A percentile compares a stretch with the other conserved stretches of the same genome.
phyloP scores from a whole-genome alignment of 768 basidiomycete genomes.

The Flagelloscypha sp. region DNA sequence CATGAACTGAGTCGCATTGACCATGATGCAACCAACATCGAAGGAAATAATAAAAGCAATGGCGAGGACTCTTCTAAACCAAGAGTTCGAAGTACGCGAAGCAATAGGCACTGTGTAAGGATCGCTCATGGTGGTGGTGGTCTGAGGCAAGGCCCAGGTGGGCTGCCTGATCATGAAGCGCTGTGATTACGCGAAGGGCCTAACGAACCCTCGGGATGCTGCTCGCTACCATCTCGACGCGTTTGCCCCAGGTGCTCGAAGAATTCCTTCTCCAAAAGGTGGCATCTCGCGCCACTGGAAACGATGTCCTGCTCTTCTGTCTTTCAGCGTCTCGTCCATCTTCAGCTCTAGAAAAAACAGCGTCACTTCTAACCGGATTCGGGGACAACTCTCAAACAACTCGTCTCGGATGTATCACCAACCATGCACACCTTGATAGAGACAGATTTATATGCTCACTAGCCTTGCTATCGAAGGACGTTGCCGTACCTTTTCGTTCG shows the following conservation, averaged over 20 bases:
- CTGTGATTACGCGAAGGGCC: conserved; percentile 4
- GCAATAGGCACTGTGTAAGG: conserved; percentile 43
- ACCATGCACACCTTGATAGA: not conserved
- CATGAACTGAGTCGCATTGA: conserved; percentile 67
- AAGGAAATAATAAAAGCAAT: conserved; percentile 51
- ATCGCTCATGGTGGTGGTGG: conserved; percentile 10
- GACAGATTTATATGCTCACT: conserved; percentile 36
- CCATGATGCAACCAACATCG: conserved; percentile 54
- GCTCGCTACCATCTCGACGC: too few relatives aligned
- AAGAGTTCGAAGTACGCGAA: conserved; percentile 44
- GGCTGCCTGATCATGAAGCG: conserved; percentile 1
- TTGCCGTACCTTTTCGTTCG: conserved; percentile 50
- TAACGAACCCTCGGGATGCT: too few relatives aligned
- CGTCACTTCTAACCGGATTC: not conserved
- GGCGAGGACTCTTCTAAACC: conserved; percentile 41
- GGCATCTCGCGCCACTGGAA: too few relatives aligned
- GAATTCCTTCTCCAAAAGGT: too few relatives aligned
- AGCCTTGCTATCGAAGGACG: conserved; percentile 38
- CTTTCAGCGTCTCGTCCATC: too few relatives aligned
- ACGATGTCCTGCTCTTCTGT: too few relatives aligned
- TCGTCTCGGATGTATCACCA: not conserved
- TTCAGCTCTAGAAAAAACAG: too few relatives aligned
- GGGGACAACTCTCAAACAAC: not conserved
- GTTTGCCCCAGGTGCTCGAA: too few relatives aligned
- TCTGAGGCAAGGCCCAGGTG: not conserved